Conservation (phyloP, 1,139 yeast genomes). For the Blastobotrys aristatus region DNA sequence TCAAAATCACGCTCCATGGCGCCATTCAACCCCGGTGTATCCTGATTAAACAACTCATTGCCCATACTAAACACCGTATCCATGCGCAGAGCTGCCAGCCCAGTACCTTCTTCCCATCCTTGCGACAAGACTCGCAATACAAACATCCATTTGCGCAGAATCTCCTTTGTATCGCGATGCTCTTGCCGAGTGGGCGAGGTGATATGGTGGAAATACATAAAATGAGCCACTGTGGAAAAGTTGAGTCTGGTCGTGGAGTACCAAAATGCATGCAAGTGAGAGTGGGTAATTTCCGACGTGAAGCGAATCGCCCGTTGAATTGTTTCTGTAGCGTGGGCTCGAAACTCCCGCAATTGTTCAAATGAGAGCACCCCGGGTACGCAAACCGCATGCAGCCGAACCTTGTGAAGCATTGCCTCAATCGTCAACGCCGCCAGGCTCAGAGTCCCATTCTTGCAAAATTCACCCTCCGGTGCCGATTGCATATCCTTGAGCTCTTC, state of each 20-base stretch:
- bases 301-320: slow-evolving; percentile 32
- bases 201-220: slow-evolving; percentile 33
- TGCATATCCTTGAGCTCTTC: slow-evolving; percentile 29
- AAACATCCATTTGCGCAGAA: slow-evolving; percentile 34
- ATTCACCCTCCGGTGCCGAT: slow-evolving; percentile 25
- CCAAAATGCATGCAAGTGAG: slow-evolving; percentile 38
- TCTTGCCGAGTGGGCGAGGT: slow-evolving; percentile 32
- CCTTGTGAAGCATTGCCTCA: slow-evolving; percentile 32
- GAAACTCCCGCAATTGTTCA: slow-evolving; percentile 20
- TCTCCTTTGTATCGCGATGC: slow-evolving; percentile 28
- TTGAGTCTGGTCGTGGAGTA: slow-evolving; percentile 32
- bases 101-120: slow-evolving; percentile 38
- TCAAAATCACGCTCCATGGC: slow-evolving; percentile 11
- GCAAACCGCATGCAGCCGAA: slow-evolving; percentile 26
- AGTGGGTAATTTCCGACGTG: slow-evolving; percentile 35
- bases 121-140: slow-evolving; percentile 28
- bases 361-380: slow-evolving; percentile 18
- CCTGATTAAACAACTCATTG: slow-evolving; percentile 19
- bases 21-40: slow-evolving; percentile 16
- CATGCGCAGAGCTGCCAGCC: slow-evolving; percentile 34
- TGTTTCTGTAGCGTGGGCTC: slow-evolving; percentile 30
- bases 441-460: slow-evolving; percentile 34
- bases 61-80: slow-evolving; percentile 35
- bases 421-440: slow-evolving; percentile 33
- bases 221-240: slow-evolving; percentile 35